These are phyloP conservation scores for Periglandula ipomoeae DNA, from an alignment of 2,329 filamentous ascomycete genomes.

Conservation along the genomic window DNA sequence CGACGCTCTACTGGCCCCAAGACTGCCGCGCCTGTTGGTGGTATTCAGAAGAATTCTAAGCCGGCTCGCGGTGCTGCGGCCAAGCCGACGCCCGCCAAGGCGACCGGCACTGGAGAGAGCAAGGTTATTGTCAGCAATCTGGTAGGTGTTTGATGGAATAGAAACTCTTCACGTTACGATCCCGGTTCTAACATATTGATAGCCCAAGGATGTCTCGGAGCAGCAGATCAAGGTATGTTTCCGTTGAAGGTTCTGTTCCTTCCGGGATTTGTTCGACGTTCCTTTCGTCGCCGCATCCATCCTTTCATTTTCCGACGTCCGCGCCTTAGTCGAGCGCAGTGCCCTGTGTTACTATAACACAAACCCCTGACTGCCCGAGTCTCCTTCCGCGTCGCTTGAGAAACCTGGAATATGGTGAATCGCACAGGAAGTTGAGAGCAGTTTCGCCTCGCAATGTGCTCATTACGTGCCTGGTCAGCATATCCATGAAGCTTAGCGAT, in stretches of 20 bases:
- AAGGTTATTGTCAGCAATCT: constrained; percentile 99
- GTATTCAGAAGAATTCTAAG: constrained; percentile 71
- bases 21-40: constrained; percentile 65
- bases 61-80: constrained; percentile 47
- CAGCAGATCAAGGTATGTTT: constrained; percentile 99
- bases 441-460: constrained; percentile 40
- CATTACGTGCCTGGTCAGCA: constrained; percentile 45
- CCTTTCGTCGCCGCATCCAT: constrained; percentile 29
- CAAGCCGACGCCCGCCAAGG: constrained; percentile 57
- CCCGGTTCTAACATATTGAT: not conserved
- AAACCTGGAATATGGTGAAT: constrained; percentile 21
- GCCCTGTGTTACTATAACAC: constrained; percentile 2
- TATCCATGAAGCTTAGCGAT: constrained; percentile 16
- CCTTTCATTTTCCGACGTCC: constrained; percentile 17
- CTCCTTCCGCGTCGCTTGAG: constrained; percentile 22
- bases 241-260: constrained; percentile 63
- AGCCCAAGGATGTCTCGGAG: constrained; percentile 97
- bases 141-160: constrained; percentile 50
- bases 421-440: constrained; percentile 49
- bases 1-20: constrained; percentile 44
- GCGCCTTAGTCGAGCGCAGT: constrained; percentile 10
- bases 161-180: not conserved
- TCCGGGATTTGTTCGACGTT: constrained; percentile 63
- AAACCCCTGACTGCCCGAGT: constrained; percentile 11
- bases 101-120: constrained; percentile 61